Evolutionary conservation across 768 basidiomycete species (phyloP), one percentile per base, ranked within the genome.

Genomic region (Boletus fagicola): DNA sequence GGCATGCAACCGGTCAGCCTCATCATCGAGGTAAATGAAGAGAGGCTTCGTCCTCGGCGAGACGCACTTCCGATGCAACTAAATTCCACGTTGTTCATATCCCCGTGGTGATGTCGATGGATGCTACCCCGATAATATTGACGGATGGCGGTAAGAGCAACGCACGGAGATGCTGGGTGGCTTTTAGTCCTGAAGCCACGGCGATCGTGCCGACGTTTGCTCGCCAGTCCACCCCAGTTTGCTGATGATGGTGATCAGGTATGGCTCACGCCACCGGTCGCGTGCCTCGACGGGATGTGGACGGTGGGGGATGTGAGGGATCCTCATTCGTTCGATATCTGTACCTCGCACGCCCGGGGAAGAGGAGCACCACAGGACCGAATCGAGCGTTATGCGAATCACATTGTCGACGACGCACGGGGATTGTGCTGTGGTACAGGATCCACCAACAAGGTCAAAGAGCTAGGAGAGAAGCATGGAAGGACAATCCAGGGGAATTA

Each of bases 381-480:
- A 51, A 57, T 59, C 46, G 54, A 45, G 40, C 20, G 26, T 49
- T 45, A 30, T 60, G 67, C 56, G 67, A 60, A 64, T 69, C 62
- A 44, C 46, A 8, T 15, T 51, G 36, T 54, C 39, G 54, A 58
- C 39, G 51, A 55, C 3, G 51, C 39, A 59, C 65, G 68, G 68
- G 36, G 64, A 55, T 54, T 53, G 55, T 51, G 60, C 50, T 58
- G 56, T 68, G 59, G 59, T 49, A 64, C 44, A 62, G 67, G 67
- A 68, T 67, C 68, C 67, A 69, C 65, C 60, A 43, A 1, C n/a
- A 5, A 39, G 44, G 11, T 18, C 39, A 18, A 58, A 40, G 65
- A 62, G 44, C 63, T 68, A 65, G 65, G 63, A 69, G 47, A 59
- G 63, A 69, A 67, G 68, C 30, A 40, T 20, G 8, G 56, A 64